Evolutionary conservation across 179 eudicot species (phyloP), one percentile per base, ranked within the genome.

Genomic region (Amaranthus tricolor): DNA sequence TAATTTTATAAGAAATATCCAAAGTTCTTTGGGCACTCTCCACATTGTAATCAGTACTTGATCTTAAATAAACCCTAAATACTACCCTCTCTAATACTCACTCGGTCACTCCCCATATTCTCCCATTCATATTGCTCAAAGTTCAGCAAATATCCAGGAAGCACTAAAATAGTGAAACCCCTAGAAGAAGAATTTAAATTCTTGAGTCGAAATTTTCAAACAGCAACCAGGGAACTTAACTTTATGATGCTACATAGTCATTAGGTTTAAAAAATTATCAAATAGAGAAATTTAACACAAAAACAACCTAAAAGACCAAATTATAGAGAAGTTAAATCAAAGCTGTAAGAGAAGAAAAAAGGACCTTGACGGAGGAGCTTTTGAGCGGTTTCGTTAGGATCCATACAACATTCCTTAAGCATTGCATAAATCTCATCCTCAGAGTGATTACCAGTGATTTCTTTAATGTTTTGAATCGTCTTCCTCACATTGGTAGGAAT

Each of bases 371-470:
- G 74, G 47, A 93, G 92, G 58, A 93, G 94, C 84, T 86, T 88
- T 68, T 91, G 89, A 62, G 84, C 75, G 66, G 98, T 85, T 75
- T 93, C 96, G 51, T 93, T 89, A 80, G 98, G 98, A 89, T 93
- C 98, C 96, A 91, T 93, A 21, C 80, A 76, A 66, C 98, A 93
- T 51, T 93, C 98, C 73, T 86, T 91, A 68, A 93, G 94, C 92
- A 88, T 87, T 75, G 87, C 89, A 84, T 93, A 93, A 66, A 93
- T 88, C 86, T 93, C 98, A 66, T 93, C 96, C 12, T 93, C 98
- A 76, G 79, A 79, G 74, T 88, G 91, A 76, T 79, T 85, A 20
- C 89, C 87, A 24, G 87, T 76, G 82, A 89, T 87, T 90, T 92
- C 97, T 81, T 90, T 86, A 13, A 92, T 86, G 79, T 85, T 87